Conservation (phyloP, 192 early-diverging fungal genomes). For the Thoreauomyces humboldtii region DNA sequence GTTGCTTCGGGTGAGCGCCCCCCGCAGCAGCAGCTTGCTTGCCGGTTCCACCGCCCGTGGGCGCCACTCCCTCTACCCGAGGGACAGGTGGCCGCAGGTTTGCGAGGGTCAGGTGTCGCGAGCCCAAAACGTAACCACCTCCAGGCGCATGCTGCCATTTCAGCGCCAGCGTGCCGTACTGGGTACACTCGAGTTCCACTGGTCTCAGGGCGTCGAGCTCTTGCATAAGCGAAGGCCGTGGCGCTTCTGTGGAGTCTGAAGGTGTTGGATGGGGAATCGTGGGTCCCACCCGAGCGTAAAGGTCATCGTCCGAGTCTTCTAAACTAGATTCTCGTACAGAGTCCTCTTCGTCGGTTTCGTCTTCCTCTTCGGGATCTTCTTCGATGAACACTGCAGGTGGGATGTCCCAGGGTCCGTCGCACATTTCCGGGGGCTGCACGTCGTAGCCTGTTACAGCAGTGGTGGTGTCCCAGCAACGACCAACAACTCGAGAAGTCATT, state of each 20-base stretch:
- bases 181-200: conserved; percentile 2
- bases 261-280: conserved; percentile 1
- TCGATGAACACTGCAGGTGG: conserved; percentile 15
- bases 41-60: neutral
- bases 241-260: neutral
- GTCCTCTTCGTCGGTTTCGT: neutral
- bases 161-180: conserved; percentile 2
- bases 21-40: conserved; percentile 1
- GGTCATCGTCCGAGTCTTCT: no score
- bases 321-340: no score
- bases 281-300: neutral
- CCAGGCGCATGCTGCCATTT: conserved; percentile 1
- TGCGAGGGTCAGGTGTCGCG: neutral
- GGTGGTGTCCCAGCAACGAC: conserved; percentile 44
- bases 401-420: conserved; percentile 22
- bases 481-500: conserved; percentile 3
- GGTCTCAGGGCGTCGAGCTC: conserved; percentile 10
- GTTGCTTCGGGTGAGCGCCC: no score
- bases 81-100: conserved; percentile 7
- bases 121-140: neutral
- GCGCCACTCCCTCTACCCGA: neutral
- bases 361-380: neutral
- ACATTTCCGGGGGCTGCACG: conserved; percentile 19
- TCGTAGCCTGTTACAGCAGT: conserved; percentile 42
- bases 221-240: neutral